Base-by-base conservation (phyloP, 1,284 basidiomycete genomes). In the Rhizoctonia solani region DNA sequence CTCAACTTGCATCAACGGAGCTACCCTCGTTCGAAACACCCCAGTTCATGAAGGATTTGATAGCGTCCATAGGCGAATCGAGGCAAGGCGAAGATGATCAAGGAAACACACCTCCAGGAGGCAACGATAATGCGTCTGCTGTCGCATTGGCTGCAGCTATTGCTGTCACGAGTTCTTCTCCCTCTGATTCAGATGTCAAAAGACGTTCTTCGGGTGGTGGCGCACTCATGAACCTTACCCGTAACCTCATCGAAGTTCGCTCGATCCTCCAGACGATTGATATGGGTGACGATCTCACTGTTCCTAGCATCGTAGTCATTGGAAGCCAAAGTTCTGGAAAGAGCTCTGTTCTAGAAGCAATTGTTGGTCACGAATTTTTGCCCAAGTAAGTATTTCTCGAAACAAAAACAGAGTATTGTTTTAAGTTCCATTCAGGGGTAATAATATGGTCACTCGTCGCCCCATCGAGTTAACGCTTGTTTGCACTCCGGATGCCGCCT, bases 401-500 rank as follows among this genome's bases (percentile, higher is more conserved):
- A 9, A 13, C 47, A n/a, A 34, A 32, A 21, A 19, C 50, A 42
- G 6, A 14, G 19, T 53, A 16, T 47, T 6, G 8, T 19, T 21
- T 32, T 16, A 25, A 47, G 49, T 4, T 54, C 69, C 13, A 68
- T 54, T 29, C 74, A 97, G 94, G 80, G 96, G 96, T 68, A 91
- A 95, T 78, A 99, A 99, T 78, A 99, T 99, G 97, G 97, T 99
- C 50, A 99, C 96, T 0, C 91, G 96, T 1, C 88, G 96, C 54
- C 97, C 96, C 0, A 97, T 99, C 74, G 96, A 99, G 76, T 85
- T 99, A 67, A 99, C 96, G 0, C 88, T 99, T 55, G 89, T 99
- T 69, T 93, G 99, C 75, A 97, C 92, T 0, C 91, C 92, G 14
- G 81, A 83, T 37, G 78, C 81, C n/a, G 84, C 88, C 3, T 79